Evolutionary conservation across 2,329 filamentous ascomycete genomes (phyloP).

Genomic region (Beauveria medogensis): DNA sequence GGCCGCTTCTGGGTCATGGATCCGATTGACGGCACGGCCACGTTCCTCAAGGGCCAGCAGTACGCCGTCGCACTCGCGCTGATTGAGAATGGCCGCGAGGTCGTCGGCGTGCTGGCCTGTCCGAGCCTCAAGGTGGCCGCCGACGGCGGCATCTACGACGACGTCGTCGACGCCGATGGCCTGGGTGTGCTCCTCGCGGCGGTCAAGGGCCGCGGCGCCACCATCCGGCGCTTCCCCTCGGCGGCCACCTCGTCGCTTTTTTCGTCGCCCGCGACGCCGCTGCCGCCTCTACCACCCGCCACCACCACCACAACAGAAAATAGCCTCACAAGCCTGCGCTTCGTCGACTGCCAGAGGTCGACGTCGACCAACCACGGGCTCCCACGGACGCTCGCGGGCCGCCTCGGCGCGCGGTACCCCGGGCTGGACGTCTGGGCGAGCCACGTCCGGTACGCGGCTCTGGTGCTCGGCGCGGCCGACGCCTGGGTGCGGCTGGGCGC

Average conservation of each 20-base stretch:
- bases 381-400: constrained; percentile 19
- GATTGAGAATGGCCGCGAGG: constrained; percentile 47
- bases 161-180: constrained; percentile 24
- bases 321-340: constrained; percentile 18
- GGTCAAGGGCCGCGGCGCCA: constrained; percentile 24
- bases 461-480: constrained; percentile 29
- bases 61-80: constrained; percentile 55
- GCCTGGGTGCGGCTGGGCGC: constrained; percentile 25
- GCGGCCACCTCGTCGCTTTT: constrained; percentile 11
- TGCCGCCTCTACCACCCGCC: constrained; percentile 17
- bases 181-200: constrained; percentile 29
- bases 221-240: constrained; percentile 19
- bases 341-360: constrained; percentile 27
- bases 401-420: constrained; percentile 25
- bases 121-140: constrained; percentile 42
- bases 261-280: constrained; percentile 15
- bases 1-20: constrained; percentile 54
- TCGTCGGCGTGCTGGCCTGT: constrained; percentile 52
- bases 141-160: constrained; percentile 28
- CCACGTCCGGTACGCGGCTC: constrained; percentile 30
- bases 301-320: constrained; percentile 13
- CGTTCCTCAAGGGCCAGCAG: constrained; percentile 53
- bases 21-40: constrained; percentile 56
- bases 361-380: constrained; percentile 26
- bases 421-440: constrained; percentile 33